phyloP scores from a whole-genome alignment of 768 basidiomycete genomes.

The Strobilomyces dryophilus region DNA sequence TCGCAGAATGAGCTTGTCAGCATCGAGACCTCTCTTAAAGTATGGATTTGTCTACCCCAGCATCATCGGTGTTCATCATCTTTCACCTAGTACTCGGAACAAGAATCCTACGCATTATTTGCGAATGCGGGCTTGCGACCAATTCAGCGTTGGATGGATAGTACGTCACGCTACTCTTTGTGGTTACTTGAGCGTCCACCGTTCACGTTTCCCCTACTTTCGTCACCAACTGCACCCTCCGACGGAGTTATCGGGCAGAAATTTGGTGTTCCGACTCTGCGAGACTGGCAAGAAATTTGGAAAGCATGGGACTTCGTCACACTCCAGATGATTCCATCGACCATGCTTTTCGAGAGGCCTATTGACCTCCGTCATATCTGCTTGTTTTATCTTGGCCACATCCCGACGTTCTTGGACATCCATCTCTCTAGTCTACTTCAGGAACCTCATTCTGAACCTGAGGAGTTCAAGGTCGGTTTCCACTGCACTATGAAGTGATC shows the following conservation, averaged over 20 bases:
- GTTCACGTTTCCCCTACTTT: slow-evolving; percentile 68
- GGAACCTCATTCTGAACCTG: slow-evolving; percentile 81
- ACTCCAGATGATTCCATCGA: slow-evolving; percentile 77
- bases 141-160: slow-evolving; percentile 82
- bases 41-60: slow-evolving; percentile 27
- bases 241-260: slow-evolving; percentile 21
- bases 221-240: slow-evolving; percentile 31
- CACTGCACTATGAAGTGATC: slow-evolving; percentile 2
- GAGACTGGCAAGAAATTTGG: slow-evolving; percentile 86
- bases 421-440: slow-evolving; percentile 71
- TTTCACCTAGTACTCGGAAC: slow-evolving; percentile 65
- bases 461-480: slow-evolving; percentile 61
- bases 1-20: slow-evolving; percentile 71
- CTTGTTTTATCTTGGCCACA: slow-evolving; percentile 95
- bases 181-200: slow-evolving; percentile 89
- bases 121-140: slow-evolving; percentile 72
- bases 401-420: slow-evolving; percentile 90
- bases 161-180: slow-evolving; percentile 65
- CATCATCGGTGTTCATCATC: background rate
- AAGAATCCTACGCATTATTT: slow-evolving; percentile 69
- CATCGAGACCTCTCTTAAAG: slow-evolving; percentile 89
- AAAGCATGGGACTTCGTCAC: slow-evolving; percentile 85
- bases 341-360: slow-evolving; percentile 86
- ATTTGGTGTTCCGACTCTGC: slow-evolving; percentile 66
- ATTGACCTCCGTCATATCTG: slow-evolving; percentile 94